A percentile compares a stretch with the other conserved stretches of the same genome.
Conservation (phyloP, 805 yeast species). For the Isabelozyma pseudorhagii region DNA sequence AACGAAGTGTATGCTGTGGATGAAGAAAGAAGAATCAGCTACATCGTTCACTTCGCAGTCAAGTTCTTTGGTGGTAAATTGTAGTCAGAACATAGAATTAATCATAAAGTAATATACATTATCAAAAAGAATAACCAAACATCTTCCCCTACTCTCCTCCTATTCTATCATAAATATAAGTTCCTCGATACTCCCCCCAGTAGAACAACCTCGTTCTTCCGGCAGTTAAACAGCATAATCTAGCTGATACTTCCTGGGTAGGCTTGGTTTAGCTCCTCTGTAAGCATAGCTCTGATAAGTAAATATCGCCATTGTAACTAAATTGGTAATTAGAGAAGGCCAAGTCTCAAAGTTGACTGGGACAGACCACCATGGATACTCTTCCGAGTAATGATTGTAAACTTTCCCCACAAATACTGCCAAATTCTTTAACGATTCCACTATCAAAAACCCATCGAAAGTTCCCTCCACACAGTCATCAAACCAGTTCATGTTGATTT, state of each 20-base stretch:
- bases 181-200: too few relatives aligned
- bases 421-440: not conserved
- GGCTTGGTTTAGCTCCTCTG: not conserved
- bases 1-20: conserved; percentile 33
- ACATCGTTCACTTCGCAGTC: conserved; percentile 67
- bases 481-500: conserved; percentile 38
- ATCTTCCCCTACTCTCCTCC: too few relatives aligned
- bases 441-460: not conserved
- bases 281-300: not conserved
- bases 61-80: conserved; percentile 49
- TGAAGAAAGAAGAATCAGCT: conserved; percentile 57
- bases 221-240: not conserved
- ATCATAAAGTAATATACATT: not conserved
- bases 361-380: conserved; percentile 11
- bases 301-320: not conserved
- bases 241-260: not conserved
- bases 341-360: conserved; percentile 20
- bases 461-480: conserved; percentile 22
- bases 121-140: too few relatives aligned
- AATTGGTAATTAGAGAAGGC: conserved; percentile 2
- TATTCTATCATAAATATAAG: too few relatives aligned
- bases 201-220: too few relatives aligned
- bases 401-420: conserved; percentile 7
- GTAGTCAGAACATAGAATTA: not conserved
- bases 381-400: not conserved